Conservation (phyloP, 208 protist species). For the Naegleria lovaniensis region DNA sequence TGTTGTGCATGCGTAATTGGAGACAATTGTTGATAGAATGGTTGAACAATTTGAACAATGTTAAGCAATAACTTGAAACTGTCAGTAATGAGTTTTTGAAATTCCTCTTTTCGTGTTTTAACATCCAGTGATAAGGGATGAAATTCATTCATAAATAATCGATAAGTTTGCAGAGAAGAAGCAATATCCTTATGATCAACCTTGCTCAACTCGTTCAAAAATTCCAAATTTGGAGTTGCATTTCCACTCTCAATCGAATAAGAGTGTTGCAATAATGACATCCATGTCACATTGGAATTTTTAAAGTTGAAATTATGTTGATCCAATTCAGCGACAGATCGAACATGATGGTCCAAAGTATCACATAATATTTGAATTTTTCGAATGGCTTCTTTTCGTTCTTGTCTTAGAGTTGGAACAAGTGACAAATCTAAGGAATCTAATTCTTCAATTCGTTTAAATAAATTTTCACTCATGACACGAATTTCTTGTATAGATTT, state of each 20-base stretch:
- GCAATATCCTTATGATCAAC: not conserved
- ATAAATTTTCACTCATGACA: not conserved
- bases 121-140: not conserved
- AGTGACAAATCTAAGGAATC: not conserved
- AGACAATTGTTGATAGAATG: not conserved
- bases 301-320: not conserved
- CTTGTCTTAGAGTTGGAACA: not conserved
- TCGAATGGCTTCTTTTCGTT: not conserved
- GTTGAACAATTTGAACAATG: not conserved
- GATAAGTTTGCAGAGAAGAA: not conserved
- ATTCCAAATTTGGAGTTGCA: not conserved
- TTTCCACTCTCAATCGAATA: not conserved
- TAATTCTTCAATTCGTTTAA: not conserved
- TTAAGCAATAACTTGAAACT: not conserved
- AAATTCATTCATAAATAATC: not conserved
- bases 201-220: not conserved
- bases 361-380: not conserved
- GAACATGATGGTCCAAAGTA: not conserved
- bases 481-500: not conserved
- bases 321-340: not conserved
- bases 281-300: not conserved
- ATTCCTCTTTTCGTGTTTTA: not conserved
- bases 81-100: not conserved
- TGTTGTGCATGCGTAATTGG: not conserved
- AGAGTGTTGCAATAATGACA: not conserved